Evolutionary conservation across 306 rosid species (phyloP).

Genomic region (Mimosa pudica): DNA sequence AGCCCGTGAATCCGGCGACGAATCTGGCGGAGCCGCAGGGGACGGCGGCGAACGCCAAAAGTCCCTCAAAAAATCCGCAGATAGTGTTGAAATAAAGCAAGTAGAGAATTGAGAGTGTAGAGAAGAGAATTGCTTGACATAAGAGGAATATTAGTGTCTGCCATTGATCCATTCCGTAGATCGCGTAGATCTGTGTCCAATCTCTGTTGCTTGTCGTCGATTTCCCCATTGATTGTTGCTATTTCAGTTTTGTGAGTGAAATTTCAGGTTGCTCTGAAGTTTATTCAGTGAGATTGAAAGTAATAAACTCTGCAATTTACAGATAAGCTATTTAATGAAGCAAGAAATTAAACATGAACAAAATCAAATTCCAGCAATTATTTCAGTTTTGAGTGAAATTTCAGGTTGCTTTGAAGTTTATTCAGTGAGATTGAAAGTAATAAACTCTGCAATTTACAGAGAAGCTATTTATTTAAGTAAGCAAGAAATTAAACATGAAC

Average conservation of each 20-base stretch:
- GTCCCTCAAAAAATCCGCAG: conserved; percentile 53
- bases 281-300: conserved; percentile 10
- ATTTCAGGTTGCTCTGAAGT: neutral
- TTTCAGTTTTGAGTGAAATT: neutral
- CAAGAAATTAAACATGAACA: no score
- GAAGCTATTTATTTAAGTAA: neutral
- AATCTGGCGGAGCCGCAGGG: conserved; percentile 66
- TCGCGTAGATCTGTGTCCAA: conserved; percentile 95
- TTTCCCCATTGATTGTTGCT: conserved; percentile 62
- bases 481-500: no score
- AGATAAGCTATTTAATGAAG: neutral
- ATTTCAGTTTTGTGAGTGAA: neutral
- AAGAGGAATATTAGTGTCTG: conserved; percentile 77
- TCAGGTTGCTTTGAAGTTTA: neutral
- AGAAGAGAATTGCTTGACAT: conserved; percentile 73
- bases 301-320: conserved; percentile 29
- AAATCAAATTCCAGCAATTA: neutral
- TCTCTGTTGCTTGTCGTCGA: conserved; percentile 58
- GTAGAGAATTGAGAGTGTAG: conserved; percentile 65
- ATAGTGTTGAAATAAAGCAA: conserved; percentile 65
- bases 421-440: neutral
- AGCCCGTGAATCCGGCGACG: conserved; percentile 87
- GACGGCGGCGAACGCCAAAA: conserved; percentile 54
- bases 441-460: neutral
- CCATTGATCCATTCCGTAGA: conserved; percentile 94